Evolutionary conservation across 306 rosid genomes (phyloP).

Genomic region (Vigna reflexopilosa): DNA sequence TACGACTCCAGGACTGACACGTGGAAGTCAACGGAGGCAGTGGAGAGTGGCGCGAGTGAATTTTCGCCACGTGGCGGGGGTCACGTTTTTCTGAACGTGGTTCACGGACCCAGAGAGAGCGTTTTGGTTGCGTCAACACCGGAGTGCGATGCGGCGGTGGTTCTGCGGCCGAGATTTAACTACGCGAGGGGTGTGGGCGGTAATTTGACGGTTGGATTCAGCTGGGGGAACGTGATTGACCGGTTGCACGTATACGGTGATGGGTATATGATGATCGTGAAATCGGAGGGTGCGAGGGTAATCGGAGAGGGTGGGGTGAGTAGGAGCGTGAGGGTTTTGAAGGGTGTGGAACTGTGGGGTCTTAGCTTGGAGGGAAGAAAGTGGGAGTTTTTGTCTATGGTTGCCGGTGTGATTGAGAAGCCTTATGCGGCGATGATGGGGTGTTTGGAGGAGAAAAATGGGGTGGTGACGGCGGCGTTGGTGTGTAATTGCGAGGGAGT

Average conservation of each 20-base stretch:
- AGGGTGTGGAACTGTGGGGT: slow-evolving; percentile 66
- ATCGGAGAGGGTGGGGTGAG: not conserved
- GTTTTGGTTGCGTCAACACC: slow-evolving; percentile 42
- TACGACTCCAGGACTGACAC: slow-evolving; percentile 50
- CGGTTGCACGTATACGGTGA: slow-evolving; percentile 70
- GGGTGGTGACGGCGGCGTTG: slow-evolving; percentile 50
- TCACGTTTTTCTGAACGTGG: slow-evolving; percentile 45
- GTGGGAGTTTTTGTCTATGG: slow-evolving; percentile 57
- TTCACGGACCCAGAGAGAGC: slow-evolving; percentile 55
- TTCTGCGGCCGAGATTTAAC: slow-evolving; percentile 58
- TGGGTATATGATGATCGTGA: slow-evolving; percentile 68
- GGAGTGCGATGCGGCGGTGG: slow-evolving; percentile 6
- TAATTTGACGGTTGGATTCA: slow-evolving; percentile 49
- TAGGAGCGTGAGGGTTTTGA: slow-evolving; percentile 41
- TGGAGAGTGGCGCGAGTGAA: slow-evolving; percentile 17
- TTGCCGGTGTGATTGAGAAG: slow-evolving; percentile 48
- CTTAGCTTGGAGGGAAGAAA: slow-evolving; percentile 46
- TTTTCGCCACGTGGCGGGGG: slow-evolving; percentile 44
- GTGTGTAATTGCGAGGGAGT: slow-evolving; percentile 64
- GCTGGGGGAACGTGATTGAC: slow-evolving; percentile 59
- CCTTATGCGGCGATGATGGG: slow-evolving; percentile 72
- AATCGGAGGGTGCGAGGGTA: slow-evolving; percentile 46
- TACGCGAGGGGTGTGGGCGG: not conserved
- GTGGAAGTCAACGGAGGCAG: slow-evolving; percentile 54
- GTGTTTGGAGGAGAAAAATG: slow-evolving; percentile 63